Evolutionary conservation across 495 filamentous ascomycete species (phyloP).

Genomic region (Annulohypoxylon stygium): DNA sequence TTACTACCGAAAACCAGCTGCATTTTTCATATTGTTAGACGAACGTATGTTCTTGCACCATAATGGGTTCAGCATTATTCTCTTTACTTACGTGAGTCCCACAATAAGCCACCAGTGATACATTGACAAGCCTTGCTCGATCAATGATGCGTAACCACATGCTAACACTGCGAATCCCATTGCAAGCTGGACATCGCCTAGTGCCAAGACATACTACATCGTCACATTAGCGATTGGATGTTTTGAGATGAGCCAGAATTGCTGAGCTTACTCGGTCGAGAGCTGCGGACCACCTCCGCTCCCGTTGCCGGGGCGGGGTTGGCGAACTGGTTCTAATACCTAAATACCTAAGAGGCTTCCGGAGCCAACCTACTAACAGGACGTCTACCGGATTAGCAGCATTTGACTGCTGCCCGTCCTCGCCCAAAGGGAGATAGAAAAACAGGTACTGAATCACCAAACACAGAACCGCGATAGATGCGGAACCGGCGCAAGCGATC

Average conservation of each 20-base stretch:
- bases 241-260: background rate
- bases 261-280: constrained; percentile 38
- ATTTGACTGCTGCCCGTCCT: constrained; percentile 29
- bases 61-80: background rate
- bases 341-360: constrained; percentile 42
- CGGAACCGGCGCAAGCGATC: constrained; percentile 45
- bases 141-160: constrained; percentile 35
- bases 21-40: constrained; percentile 14
- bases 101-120: constrained; percentile 49
- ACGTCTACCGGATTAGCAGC: constrained; percentile 42
- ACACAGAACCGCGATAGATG: constrained; percentile 41
- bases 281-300: constrained; percentile 35
- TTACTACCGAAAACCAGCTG: constrained; percentile 45
- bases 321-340: constrained; percentile 28
- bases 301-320: constrained; percentile 12
- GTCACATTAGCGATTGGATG: constrained; percentile 28
- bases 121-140: constrained; percentile 40
- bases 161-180: constrained; percentile 40
- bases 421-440: constrained; percentile 36
- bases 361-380: constrained; percentile 35
- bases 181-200: constrained; percentile 46
- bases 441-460: constrained; percentile 43
- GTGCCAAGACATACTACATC: constrained; percentile 36
- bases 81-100: constrained; percentile 42
- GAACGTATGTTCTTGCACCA: background rate